Conservation (phyloP, 2,329 filamentous ascomycete species). For the Paecilomyces sp. region DNA sequence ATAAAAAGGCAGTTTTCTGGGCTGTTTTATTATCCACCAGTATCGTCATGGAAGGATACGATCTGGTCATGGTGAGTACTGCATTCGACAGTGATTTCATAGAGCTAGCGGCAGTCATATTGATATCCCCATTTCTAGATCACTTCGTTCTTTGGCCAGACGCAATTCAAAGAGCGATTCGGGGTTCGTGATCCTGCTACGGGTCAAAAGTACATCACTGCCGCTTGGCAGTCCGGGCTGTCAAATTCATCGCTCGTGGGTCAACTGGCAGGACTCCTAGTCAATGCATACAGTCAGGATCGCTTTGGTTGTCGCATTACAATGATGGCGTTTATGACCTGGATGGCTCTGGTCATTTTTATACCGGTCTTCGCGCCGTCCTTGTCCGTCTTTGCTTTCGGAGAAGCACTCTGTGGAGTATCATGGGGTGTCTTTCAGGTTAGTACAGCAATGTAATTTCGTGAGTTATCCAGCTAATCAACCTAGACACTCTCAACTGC, state of each 20-base stretch:
- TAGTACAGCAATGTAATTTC: slow-evolving; percentile 22
- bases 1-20: slow-evolving; percentile 23
- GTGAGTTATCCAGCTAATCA: slow-evolving; percentile 57
- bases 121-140: slow-evolving; percentile 21
- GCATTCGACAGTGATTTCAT: slow-evolving; percentile 39
- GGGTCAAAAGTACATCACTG: background rate
- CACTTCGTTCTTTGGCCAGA: slow-evolving; percentile 30
- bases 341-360: slow-evolving; percentile 37
- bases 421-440: slow-evolving; percentile 18
- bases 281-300: slow-evolving; percentile 58
- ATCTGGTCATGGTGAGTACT: slow-evolving; percentile 44
- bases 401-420: background rate
- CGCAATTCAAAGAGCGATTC: background rate
- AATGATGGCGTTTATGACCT: slow-evolving; percentile 32
- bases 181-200: background rate
- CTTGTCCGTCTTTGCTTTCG: background rate
- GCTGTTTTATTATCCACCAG: slow-evolving; percentile 37
- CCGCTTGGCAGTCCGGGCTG: slow-evolving; percentile 48
- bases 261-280: background rate
- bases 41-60: slow-evolving; percentile 49
- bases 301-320: slow-evolving; percentile 36
- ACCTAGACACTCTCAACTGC: slow-evolving; percentile 47
- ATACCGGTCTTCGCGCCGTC: slow-evolving; percentile 40
- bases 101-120: slow-evolving; percentile 35
- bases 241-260: background rate